Evolutionary conservation across 2,329 filamentous ascomycete genomes (phyloP).

Genomic region (Anthostomella pinea): DNA sequence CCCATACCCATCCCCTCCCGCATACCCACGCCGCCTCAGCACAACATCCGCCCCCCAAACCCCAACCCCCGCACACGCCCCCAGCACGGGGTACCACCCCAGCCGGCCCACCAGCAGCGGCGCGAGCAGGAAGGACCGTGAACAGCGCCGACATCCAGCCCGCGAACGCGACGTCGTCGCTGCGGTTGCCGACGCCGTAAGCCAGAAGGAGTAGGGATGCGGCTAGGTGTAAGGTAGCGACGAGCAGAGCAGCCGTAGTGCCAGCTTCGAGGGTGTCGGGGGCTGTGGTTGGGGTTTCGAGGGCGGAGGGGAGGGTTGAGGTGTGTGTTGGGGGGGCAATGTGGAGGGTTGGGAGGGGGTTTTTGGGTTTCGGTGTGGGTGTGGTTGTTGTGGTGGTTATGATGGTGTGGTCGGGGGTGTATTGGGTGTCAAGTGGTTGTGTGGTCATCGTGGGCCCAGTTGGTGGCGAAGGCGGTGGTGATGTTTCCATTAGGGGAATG

Average conservation of each 20-base stretch:
- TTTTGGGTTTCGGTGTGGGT: background rate
- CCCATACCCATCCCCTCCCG: background rate
- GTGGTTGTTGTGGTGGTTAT: background rate
- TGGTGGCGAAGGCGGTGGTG: conserved; percentile 7
- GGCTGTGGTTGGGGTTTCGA: background rate
- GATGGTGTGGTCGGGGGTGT: no score
- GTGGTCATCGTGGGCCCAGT: conserved; percentile 6
- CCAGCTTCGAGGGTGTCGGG: background rate
- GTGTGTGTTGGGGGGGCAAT: background rate
- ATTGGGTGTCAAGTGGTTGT: no score
- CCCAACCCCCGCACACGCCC: background rate
- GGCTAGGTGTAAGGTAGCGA: background rate
- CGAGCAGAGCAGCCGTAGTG: background rate
- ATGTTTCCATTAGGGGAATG: no score
- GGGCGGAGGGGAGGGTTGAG: background rate
- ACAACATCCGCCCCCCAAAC: background rate
- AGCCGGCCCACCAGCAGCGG: background rate
- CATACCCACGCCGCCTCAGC: background rate
- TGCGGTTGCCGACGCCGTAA: background rate
- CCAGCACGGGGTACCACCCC: background rate
- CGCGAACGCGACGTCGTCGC: background rate
- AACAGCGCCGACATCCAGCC: background rate
- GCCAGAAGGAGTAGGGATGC: background rate
- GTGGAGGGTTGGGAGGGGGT: background rate
- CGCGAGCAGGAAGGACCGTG: conserved; percentile 1